Conservation (phyloP, 208 protist species). For the Wallacemonas collosoma region DNA sequence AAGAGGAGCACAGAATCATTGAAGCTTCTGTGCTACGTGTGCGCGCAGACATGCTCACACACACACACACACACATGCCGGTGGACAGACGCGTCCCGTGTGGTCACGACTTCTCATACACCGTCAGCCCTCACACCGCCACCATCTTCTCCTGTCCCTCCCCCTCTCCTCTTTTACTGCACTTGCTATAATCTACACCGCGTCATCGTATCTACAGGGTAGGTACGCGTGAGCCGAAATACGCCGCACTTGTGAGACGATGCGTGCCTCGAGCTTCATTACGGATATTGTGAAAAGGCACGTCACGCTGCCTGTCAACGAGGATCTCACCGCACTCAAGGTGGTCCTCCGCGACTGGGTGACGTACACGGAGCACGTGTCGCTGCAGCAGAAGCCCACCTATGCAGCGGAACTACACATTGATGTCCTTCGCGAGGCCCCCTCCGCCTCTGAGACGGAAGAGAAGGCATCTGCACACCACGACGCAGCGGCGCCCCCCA, state of each 20-base stretch:
- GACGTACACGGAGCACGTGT: conserved; percentile 47
- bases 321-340: conserved; percentile 55
- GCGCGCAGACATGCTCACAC: too few species aligned
- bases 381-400: conserved; percentile 59
- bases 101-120: not conserved
- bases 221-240: too few species aligned
- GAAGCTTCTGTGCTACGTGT: too few species aligned
- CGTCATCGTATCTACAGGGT: too few species aligned
- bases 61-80: too few species aligned
- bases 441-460: not conserved
- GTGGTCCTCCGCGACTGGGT: conserved; percentile 69
- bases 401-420: conserved; percentile 59
- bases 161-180: not conserved
- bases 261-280: conserved; percentile 18
- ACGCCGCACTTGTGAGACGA: not conserved
- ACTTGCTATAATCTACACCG: not conserved
- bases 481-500: not conserved
- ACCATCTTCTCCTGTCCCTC: too few species aligned
- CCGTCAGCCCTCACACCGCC: too few species aligned
- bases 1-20: too few species aligned
- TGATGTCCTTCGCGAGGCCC: conserved; percentile 28
- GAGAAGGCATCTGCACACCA: not conserved
- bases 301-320: conserved; percentile 53
- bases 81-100: not conserved
- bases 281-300: conserved; percentile 63